Conservation (phyloP, 371 early-diverging fungal species). For the Conidiobolus incongruus region DNA sequence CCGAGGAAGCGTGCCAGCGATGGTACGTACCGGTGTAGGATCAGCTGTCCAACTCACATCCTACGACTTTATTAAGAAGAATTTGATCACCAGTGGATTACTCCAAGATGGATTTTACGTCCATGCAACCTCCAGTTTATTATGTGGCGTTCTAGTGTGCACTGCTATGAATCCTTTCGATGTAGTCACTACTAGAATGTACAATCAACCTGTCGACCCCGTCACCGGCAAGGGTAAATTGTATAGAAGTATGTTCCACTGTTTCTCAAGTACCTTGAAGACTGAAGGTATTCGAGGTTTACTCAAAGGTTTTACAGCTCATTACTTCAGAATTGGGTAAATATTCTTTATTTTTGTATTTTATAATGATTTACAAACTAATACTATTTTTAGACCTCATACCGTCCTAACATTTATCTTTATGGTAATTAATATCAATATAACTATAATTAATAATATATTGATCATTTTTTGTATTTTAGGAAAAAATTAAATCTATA, state of each 20-base stretch:
- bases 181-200: slow-evolving; percentile 85
- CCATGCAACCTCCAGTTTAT: slow-evolving; percentile 57
- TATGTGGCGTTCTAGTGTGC: slow-evolving; percentile 69
- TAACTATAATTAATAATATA: not conserved
- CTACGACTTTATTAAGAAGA: slow-evolving; percentile 60
- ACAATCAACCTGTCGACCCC: slow-evolving; percentile 63
- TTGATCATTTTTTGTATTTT: not conserved
- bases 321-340: slow-evolving; percentile 83
- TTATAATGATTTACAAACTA: not conserved
- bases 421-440: slow-evolving; percentile 17
- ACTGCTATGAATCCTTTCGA: slow-evolving; percentile 93
- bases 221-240: slow-evolving; percentile 31
- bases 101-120: slow-evolving; percentile 34
- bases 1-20: slow-evolving; percentile 72
- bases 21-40: slow-evolving; percentile 78
- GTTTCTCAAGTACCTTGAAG: slow-evolving; percentile 55
- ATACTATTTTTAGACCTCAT: slow-evolving; percentile 45
- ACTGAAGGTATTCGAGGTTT: slow-evolving; percentile 70
- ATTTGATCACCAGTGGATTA: slow-evolving; percentile 30
- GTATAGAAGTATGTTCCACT: slow-evolving; percentile 62
- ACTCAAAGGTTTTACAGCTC: slow-evolving; percentile 83
- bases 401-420: slow-evolving; percentile 86
- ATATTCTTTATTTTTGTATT: too few relatives aligned
- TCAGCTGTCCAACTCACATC: slow-evolving; percentile 79
- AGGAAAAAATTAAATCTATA: not conserved